phyloP scores from a whole-genome alignment of 2,329 filamentous ascomycete genomes.

The Acarospora socialis region DNA sequence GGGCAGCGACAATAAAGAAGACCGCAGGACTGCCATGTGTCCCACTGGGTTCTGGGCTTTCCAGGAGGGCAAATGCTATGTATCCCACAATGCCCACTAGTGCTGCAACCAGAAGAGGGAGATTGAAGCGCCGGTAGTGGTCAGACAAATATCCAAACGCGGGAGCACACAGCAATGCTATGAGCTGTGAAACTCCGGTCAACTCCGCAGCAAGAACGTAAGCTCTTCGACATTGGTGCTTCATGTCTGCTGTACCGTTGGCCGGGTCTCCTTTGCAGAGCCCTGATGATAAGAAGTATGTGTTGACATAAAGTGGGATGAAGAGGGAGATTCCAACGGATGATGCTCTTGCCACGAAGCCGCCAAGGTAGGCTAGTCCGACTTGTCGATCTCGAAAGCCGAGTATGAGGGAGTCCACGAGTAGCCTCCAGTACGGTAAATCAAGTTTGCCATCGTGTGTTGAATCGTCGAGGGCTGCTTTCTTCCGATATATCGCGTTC shows the following conservation, averaged over 20 bases:
- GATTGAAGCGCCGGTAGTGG: conserved; percentile 49
- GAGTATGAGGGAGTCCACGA: conserved; percentile 50
- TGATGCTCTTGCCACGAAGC: conserved; percentile 86
- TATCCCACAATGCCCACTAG: conserved; percentile 67
- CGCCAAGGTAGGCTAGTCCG: conserved; percentile 75
- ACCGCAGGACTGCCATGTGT: conserved; percentile 54
- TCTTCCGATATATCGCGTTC: conserved; percentile 17
- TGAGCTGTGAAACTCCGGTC: conserved; percentile 75
- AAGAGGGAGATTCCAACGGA: conserved; percentile 93
- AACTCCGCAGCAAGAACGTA: conserved; percentile 80
- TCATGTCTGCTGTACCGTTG: conserved; percentile 46
- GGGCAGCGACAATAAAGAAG: conserved; percentile 61
- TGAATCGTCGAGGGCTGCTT: conserved; percentile 3
- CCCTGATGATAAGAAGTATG: conserved; percentile 70
- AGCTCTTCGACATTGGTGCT: conserved; percentile 68
- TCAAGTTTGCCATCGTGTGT: conserved; percentile 7
- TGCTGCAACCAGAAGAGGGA: conserved; percentile 60
- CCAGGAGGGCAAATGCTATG: conserved; percentile 56
- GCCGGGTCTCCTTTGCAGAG: conserved; percentile 48
- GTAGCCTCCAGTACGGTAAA: conserved; percentile 28
- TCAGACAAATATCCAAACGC: conserved; percentile 77
- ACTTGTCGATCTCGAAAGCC: conserved; percentile 67
- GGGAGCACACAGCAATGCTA: conserved; percentile 73
- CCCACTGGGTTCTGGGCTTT: conserved; percentile 60
- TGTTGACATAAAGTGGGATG: conserved; percentile 83